phyloP scores from a whole-genome alignment of 73 alveolate genomes.

The Blepharisma japonicum region DNA sequence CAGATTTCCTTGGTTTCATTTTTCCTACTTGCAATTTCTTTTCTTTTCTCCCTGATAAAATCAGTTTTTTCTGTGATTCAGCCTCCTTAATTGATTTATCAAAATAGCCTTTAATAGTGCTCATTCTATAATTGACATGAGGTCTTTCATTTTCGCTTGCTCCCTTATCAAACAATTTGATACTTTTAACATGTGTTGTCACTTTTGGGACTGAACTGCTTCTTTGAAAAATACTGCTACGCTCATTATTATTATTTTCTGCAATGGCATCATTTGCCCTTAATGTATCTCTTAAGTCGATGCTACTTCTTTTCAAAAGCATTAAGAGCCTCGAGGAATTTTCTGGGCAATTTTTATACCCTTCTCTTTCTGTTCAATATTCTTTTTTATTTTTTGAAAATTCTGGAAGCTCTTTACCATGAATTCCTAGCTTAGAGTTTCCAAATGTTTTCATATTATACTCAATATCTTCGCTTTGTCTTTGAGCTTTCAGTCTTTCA shows the following conservation, averaged over 20 bases:
- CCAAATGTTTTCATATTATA: conserved; percentile 30
- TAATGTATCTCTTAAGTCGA: neutral
- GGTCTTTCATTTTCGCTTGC: neutral
- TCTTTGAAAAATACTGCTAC: neutral
- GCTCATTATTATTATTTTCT: neutral
- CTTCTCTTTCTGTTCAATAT: neutral
- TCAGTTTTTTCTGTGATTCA: too few species aligned
- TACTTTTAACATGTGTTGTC: neutral
- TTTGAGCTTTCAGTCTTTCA: neutral
- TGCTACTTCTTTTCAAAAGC: neutral
- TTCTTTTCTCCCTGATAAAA: too few species aligned
- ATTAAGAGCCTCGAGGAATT: neutral
- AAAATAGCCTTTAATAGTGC: conserved; percentile 3
- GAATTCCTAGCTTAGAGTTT: conserved; percentile 32
- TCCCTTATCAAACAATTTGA: neutral
- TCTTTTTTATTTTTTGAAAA: conserved; percentile 10
- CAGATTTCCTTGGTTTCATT: too few species aligned
- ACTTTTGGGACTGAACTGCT: neutral
- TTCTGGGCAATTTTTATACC: neutral
- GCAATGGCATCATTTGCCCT: neutral
- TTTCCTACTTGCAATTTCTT: too few species aligned
- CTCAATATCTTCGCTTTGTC: neutral
- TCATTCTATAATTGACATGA: neutral
- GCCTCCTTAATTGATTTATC: too few species aligned
- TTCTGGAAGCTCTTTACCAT: conserved; percentile 36